Evolutionary conservation across 106 monocot genomes (phyloP), one percentile per base, ranked within the genome.

Genomic region (Allium cepa): DNA sequence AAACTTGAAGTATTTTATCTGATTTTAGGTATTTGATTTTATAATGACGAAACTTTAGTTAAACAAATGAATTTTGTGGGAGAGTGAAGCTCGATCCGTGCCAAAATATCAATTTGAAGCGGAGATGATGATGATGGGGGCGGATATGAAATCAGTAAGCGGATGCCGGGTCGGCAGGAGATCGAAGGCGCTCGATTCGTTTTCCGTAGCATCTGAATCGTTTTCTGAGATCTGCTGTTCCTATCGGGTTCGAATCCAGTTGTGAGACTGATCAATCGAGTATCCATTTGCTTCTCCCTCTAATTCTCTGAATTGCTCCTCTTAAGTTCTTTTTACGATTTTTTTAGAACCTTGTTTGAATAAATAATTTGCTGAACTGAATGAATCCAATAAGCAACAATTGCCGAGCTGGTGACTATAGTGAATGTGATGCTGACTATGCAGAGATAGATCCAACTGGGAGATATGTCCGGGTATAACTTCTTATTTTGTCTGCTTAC

Each of bases 361-460:
- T 27, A 60, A 22, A 18, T 46, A 64, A 12, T 26, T 26, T 52
- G 27, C n/a, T 49, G 62, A 53, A 8, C 26, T 64, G 0, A 57
- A 79, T 86, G 82, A 76, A 79, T 49, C 17, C 62, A 46, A 13
- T 16, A 57, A 57, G 51, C 15, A 61, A 66, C 56, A 58, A 61
- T n/a, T 16, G 22, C 55, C 50, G 16, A 4, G 53, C 63, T 17
- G 55, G 11, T 13, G 46, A 56, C 17, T 26, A 50, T 7, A 50
- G 11, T 49, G 10, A 15, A 56, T 62, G 26, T 56, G 85, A 82
- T 50, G 75, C 56, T 6, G 85, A 82, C 60, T 66, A 53, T 26
- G 71, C 55, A 11, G 89, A 90, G 69, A 65, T 69, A 7, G 85
- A 90, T 79, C 85, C 89, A 6, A 78, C 77, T 9, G 75, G 80